These are phyloP conservation scores for Mycena sanguinolenta DNA, from an alignment of 768 basidiomycete genomes.

Conservation along the genomic window DNA sequence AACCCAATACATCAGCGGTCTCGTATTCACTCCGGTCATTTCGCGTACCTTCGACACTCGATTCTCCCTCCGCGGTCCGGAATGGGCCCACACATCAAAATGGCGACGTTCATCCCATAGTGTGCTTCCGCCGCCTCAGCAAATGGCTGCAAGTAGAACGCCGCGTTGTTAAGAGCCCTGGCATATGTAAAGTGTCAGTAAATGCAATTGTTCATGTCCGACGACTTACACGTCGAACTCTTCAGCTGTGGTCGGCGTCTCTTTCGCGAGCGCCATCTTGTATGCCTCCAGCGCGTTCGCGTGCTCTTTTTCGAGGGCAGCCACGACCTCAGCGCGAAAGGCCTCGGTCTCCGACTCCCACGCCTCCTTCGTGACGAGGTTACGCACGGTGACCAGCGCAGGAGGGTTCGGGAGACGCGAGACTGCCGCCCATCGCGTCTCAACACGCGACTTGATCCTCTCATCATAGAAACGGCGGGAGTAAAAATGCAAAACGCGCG, in stretches of 20 bases:
- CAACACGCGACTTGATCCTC: not conserved
- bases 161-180: conserved; percentile 7
- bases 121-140: not conserved
- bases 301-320: not conserved
- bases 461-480: not conserved
- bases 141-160: conserved; percentile 26
- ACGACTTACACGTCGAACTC: not conserved
- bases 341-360: not conserved
- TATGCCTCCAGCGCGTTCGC: not conserved
- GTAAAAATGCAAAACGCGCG: not conserved
- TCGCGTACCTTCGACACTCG: conserved; percentile 18
- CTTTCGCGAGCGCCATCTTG: not conserved
- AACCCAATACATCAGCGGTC: too few relatives aligned
- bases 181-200: too few relatives aligned
- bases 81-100: conserved; percentile 27
- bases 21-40: not conserved
- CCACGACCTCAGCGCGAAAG: not conserved
- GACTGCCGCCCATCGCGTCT: not conserved
- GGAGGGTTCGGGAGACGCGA: not conserved
- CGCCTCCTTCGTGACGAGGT: not conserved
- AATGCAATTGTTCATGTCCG: not conserved
- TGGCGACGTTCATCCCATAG: conserved; percentile 9
- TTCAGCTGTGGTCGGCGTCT: not conserved
- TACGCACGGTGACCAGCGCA: not conserved
- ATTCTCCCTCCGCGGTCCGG: conserved; percentile 22